These are phyloP conservation scores for Hypoxylon sp. DNA, from an alignment of 2,329 filamentous ascomycete species.

Conservation along the genomic window DNA sequence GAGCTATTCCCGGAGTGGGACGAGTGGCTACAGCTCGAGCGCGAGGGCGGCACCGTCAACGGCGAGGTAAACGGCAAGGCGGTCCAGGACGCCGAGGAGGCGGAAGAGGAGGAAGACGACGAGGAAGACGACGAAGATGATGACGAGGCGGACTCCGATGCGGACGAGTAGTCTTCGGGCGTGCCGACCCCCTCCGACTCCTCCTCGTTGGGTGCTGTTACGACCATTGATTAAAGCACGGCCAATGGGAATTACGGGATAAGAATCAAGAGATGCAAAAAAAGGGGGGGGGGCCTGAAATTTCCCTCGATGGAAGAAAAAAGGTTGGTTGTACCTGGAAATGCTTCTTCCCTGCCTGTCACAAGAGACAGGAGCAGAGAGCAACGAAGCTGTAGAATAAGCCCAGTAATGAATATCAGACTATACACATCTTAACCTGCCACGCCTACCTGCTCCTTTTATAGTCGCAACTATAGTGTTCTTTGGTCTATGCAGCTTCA, in stretches of 20 bases:
- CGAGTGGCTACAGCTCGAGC: constrained; percentile 83
- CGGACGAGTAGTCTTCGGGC: constrained; percentile 28
- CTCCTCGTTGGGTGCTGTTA: constrained; percentile 11
- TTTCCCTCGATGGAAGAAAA: constrained; percentile 3
- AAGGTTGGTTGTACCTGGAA: constrained; percentile 13
- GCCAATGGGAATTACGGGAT: constrained; percentile 16
- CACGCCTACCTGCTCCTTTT: background rate
- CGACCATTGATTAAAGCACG: constrained; percentile 14
- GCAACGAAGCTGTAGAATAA: constrained; percentile 2
- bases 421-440: background rate
- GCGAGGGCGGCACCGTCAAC: constrained; percentile 63
- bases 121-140: constrained; percentile 32
- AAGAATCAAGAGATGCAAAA: constrained; percentile 17
- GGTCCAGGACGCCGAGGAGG: constrained; percentile 37
- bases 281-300: no score
- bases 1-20: constrained; percentile 98
- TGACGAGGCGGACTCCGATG: constrained; percentile 32
- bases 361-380: background rate
- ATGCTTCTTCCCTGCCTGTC: background rate
- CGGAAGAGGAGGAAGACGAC: constrained; percentile 36
- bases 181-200: background rate
- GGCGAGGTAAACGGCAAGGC: constrained; percentile 42
- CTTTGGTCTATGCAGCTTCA: background rate
- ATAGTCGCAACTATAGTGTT: background rate
- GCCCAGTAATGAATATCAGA: constrained; percentile 17